Conservation (phyloP, 1,284 basidiomycete genomes). For the Vanrija pseudolonga region DNA sequence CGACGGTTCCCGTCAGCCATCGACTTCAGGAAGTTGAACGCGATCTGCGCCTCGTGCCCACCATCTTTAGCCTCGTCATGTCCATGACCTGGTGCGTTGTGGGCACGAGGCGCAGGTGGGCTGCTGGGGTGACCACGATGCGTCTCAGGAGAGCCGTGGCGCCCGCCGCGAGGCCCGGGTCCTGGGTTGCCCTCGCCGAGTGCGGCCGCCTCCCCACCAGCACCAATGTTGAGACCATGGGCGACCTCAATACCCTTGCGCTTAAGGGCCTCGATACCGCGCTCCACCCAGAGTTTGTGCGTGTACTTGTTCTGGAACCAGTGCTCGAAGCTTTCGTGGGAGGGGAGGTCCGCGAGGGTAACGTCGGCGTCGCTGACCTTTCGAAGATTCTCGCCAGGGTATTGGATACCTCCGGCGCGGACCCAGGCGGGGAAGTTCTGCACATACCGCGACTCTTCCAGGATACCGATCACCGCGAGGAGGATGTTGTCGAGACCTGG, state of each 20-base stretch:
- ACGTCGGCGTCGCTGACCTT: background rate
- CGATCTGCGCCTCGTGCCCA: too few species aligned
- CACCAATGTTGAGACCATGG: slow-evolving; percentile 20
- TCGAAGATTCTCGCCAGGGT: background rate
- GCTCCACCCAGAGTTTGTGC: slow-evolving; percentile 25
- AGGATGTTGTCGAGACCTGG: slow-evolving; percentile 35
- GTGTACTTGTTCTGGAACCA: slow-evolving; percentile 25
- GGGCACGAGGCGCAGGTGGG: background rate
- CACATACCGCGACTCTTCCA: slow-evolving; percentile 35
- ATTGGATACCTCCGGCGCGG: slow-evolving; percentile 34
- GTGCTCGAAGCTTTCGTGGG: slow-evolving; percentile 26
- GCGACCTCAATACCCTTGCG: slow-evolving; percentile 30
- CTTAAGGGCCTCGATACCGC: slow-evolving; percentile 28
- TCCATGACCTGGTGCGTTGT: background rate
- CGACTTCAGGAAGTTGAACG: too few species aligned
- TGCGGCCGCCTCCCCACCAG: too few species aligned
- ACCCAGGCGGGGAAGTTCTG: slow-evolving; percentile 45
- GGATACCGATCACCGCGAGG: slow-evolving; percentile 45
- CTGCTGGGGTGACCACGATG: background rate
- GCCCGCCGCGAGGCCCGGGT: too few species aligned
- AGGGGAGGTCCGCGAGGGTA: slow-evolving; percentile 28
- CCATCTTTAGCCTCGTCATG: too few species aligned
- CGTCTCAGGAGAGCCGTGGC: background rate
- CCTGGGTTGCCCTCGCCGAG: too few species aligned
- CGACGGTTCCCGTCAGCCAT: too few species aligned